Conservation (phyloP, 1,284 basidiomycete genomes). For the Somion occarium region DNA sequence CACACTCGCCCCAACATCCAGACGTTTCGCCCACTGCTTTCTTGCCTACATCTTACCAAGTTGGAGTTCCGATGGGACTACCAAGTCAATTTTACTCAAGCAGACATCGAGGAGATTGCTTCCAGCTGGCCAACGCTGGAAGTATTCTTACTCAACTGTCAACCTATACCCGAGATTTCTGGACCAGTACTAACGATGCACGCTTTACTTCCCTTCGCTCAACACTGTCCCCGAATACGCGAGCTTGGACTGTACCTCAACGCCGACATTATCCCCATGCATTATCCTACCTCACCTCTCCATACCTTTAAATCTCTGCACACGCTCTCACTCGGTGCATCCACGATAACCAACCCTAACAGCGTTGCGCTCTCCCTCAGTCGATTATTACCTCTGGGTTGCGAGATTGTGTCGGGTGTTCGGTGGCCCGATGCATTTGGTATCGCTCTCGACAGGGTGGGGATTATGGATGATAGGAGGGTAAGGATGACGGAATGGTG, state of each 20-base stretch:
- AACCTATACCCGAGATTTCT: slow-evolving; percentile 37
- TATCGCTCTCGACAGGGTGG: slow-evolving; percentile 23
- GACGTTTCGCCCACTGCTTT: slow-evolving; percentile 45
- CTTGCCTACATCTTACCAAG: slow-evolving; percentile 35
- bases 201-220: slow-evolving; percentile 46
- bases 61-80: slow-evolving; percentile 54
- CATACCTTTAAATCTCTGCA: slow-evolving; percentile 35
- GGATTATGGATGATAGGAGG: slow-evolving; percentile 20
- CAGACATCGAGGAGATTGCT: slow-evolving; percentile 46
- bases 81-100: slow-evolving; percentile 42
- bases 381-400: slow-evolving; percentile 38
- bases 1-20: slow-evolving; percentile 36
- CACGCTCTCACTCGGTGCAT: slow-evolving; percentile 46
- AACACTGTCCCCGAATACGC: slow-evolving; percentile 44
- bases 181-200: slow-evolving; percentile 37
- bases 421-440: slow-evolving; percentile 29
- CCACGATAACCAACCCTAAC: slow-evolving; percentile 32
- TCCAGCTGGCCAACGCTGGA: slow-evolving; percentile 43
- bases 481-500: slow-evolving; percentile 17
- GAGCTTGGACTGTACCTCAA: slow-evolving; percentile 52
- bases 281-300: slow-evolving; percentile 8
- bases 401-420: slow-evolving; percentile 34
- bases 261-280: slow-evolving; percentile 24
- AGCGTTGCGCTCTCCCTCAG: slow-evolving; percentile 49
- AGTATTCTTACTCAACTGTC: slow-evolving; percentile 43